phyloP scores from a whole-genome alignment of 129 eudicot genomes.

The Ambrosia trifida region DNA sequence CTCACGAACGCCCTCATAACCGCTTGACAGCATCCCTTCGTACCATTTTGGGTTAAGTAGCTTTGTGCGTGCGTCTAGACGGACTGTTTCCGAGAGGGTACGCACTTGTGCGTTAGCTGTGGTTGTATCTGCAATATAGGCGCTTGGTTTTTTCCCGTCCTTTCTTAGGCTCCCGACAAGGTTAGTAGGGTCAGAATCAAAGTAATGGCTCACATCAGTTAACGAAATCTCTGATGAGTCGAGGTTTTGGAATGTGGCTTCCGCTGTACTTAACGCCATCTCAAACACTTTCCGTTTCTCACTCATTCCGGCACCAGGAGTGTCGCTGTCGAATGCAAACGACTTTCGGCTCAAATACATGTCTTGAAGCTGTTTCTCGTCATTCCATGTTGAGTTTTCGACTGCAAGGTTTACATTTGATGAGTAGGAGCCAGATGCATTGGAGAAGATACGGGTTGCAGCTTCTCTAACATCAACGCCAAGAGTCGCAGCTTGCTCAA shows the following conservation, averaged over 20 bases:
- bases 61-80: conserved; percentile 93
- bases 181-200: conserved; percentile 96
- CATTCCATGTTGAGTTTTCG: conserved; percentile 97
- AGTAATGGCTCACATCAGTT: conserved; percentile 98
- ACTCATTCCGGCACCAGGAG: conserved; percentile 92
- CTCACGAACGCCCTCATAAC: conserved; percentile 98
- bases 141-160: conserved; percentile 96
- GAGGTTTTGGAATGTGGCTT: conserved; percentile 96
- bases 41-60: conserved; percentile 98
- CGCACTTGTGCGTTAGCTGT: conserved; percentile 98
- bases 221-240: conserved; percentile 95
- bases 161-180: conserved; percentile 86
- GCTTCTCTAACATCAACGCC: conserved; percentile 89
- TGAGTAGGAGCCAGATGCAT: conserved; percentile 97
- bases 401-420: conserved; percentile 96
- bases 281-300: conserved; percentile 90
- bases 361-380: conserved; percentile 98
- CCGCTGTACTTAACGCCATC: conserved; percentile 96
- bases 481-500: conserved; percentile 83
- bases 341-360: conserved; percentile 98
- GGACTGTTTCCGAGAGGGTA: conserved; percentile 91
- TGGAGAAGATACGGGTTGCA: conserved; percentile 88
- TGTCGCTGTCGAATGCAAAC: conserved; percentile 87
- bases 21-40: conserved; percentile 95
- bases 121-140: conserved; percentile 97